Evolutionary conservation across 1,284 basidiomycete species (phyloP), one percentile per base, ranked within the genome.

Genomic region (Apiotrichum veenhuisii): DNA sequence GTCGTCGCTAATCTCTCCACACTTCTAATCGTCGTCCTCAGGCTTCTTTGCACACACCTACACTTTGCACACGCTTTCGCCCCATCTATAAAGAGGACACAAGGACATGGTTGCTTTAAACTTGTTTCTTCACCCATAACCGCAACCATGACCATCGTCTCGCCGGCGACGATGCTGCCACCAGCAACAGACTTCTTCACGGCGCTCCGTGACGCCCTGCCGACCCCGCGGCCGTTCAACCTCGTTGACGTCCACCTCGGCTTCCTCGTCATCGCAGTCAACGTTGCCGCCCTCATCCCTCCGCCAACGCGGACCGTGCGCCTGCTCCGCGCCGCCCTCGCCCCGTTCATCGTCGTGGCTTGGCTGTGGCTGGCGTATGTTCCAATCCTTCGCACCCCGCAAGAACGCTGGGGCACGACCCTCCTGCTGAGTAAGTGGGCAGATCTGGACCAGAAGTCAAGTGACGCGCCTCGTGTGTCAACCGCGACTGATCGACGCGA

Each of bases 341-440:
- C 65, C 0, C 71, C 71, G 3, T 1, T 70, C 18, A 53, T 64
- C 20, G 47, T 49, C 26, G 36, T 25, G 0, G 42, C 55, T 0
- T 70, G 59, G 55, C 22, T 55, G 5, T 68, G 63, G 36, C 42
- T 64, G 27, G 57, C 54, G 1, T 60, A 59, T 11, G 57, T 60
- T 18, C 34, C 63, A 1, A 33, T 61, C 7, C 43, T 61, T 5
- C 40, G 42, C 3, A 53, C 63, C 23, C 64, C 63, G 23, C 56
- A 58, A 20, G 62, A 66, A 20, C 64, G 66, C 11, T 72, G 69
- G 70, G 71, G 69, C 3, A 55, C 55, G 1, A 27, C 64, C 9
- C 50, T 65, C 3, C 50, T 66, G 40, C 37, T 61, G 2, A 42
- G 66, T 68, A 52, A 63, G 66, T 64, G 15, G 10, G 8, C n/a